phyloP scores from a whole-genome alignment of 208 protist species.

The Angomonas deanei region DNA sequence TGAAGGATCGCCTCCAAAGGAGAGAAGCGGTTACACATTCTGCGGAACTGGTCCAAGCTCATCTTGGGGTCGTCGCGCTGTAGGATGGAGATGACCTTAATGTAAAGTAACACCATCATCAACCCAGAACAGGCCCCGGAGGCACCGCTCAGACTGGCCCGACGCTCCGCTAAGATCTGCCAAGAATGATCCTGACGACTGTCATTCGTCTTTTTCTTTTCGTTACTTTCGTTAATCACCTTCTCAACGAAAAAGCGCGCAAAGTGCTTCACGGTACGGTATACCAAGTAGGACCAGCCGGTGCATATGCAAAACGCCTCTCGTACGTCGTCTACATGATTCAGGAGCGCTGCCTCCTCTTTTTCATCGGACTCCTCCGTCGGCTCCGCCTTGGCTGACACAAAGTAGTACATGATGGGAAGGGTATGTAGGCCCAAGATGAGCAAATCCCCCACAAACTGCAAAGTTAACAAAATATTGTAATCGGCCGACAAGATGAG shows the following conservation, averaged over 20 bases:
- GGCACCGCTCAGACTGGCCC: constrained; percentile 19
- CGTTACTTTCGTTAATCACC: constrained; percentile 12
- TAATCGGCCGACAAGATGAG: constrained; percentile 51
- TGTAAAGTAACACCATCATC: constrained; percentile 52
- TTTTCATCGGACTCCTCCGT: not conserved
- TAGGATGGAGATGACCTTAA: constrained; percentile 46
- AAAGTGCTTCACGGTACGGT: constrained; percentile 37
- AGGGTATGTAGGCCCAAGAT: constrained; percentile 72
- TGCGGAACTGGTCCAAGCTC: constrained; percentile 33
- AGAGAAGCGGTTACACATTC: constrained; percentile 31
- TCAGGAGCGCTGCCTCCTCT: constrained; percentile 13
- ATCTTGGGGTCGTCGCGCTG: constrained; percentile 38
- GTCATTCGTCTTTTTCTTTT: not conserved
- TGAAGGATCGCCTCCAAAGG: constrained; percentile 30
- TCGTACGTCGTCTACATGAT: constrained; percentile 37
- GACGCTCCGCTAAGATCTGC: constrained; percentile 15
- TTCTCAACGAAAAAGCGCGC: constrained; percentile 26
- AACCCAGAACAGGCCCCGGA: constrained; percentile 35
- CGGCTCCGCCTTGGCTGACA: constrained; percentile 21
- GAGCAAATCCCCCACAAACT: constrained; percentile 52
- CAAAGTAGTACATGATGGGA: constrained; percentile 50
- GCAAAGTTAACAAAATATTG: constrained; percentile 70
- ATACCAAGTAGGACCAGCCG: constrained; percentile 54
- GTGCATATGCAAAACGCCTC: constrained; percentile 69
- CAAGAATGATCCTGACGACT: constrained; percentile 10